Evolutionary conservation across 2,329 filamentous ascomycete genomes (phyloP), one percentile per base, ranked within the genome.

Genomic region (Cladosporium sp.): DNA sequence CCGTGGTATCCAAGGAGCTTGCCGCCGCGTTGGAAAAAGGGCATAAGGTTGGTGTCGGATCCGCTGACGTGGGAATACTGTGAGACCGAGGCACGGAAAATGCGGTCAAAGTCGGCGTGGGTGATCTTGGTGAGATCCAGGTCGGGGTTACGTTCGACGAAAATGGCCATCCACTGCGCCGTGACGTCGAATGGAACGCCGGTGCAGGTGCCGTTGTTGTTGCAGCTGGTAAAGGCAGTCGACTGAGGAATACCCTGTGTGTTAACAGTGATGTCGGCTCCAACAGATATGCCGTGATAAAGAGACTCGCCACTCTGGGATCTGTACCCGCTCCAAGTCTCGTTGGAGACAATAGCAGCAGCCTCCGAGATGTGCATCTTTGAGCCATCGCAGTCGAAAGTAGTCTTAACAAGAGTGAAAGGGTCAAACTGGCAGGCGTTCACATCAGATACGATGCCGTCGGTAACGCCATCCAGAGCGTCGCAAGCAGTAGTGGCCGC

Each of bases 401-500:
- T 39, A n/a, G 58, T 64, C 26, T 68, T 70, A 14, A 77, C 70
- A 25, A 76, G 59, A 0, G 69, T 65, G 10, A 65, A 54, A 0
- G 78, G 70, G 63, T 77, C 70, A 62, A 77, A 77, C 0, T 67
- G 54, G 66, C 76, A 78, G 18, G 68, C 65, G 1, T 68, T 67
- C 3, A 69, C 66, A n/a, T 69, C 71, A 32, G 71, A 66, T 46
- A 78, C 71, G n/a, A 78, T 69, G 4, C 76, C 73, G 64, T 80
- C 77, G 8, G 67, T 63, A 2, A 76, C 67, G 0, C 76, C 76
- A 53, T 78, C 76, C 4, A 75, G 58, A 43, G 5, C 66, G 63
- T 78, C 76, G 51, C 77, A 79, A 23, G 72, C 73, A 0, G 65
- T 61, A 5, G 78, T 68, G 1, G 75, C 76, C 11, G 69, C 72